Evolutionary conservation across 1,139 yeast species (phyloP).

Genomic region (Blastobotrys malaysiensis): DNA sequence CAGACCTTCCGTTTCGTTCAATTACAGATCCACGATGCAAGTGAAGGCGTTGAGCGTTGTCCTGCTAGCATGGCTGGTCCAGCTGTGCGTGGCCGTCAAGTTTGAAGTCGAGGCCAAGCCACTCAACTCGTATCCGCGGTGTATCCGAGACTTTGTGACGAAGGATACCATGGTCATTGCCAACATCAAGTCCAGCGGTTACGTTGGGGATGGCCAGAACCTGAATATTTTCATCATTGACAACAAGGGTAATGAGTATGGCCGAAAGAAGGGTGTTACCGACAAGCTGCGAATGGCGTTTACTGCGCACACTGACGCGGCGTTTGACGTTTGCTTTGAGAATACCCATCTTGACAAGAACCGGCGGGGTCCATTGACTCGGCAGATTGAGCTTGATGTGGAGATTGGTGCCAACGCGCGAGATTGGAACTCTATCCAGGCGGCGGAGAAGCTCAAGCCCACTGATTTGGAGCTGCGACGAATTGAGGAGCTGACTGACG

Average conservation of each 20-base stretch:
- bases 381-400: constrained; percentile 77
- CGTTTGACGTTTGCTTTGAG: constrained; percentile 87
- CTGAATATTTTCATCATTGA: constrained; percentile 38
- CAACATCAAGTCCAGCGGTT: constrained; percentile 67
- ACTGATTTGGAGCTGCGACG: constrained; percentile 83
- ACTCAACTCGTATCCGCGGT: constrained; percentile 41
- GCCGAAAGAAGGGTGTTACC: constrained; percentile 40
- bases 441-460: constrained; percentile 88
- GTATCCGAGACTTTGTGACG: constrained; percentile 85
- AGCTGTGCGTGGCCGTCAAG: constrained; percentile 25
- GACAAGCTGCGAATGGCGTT: constrained; percentile 71
- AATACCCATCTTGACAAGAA: constrained; percentile 43
- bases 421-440: constrained; percentile 95
- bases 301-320: constrained; percentile 75
- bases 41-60: background rate
- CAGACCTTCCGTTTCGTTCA: background rate
- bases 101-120: constrained; percentile 33
- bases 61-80: background rate
- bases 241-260: constrained; percentile 37
- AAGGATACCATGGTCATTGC: constrained; percentile 80
- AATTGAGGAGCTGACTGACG: constrained; percentile 75
- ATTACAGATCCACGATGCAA: background rate
- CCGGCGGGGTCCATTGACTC: constrained; percentile 23
- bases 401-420: constrained; percentile 96
- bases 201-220: constrained; percentile 77